Evolutionary conservation across 129 eudicot species (phyloP).

Genomic region (Gnaphalium uliginosum): DNA sequence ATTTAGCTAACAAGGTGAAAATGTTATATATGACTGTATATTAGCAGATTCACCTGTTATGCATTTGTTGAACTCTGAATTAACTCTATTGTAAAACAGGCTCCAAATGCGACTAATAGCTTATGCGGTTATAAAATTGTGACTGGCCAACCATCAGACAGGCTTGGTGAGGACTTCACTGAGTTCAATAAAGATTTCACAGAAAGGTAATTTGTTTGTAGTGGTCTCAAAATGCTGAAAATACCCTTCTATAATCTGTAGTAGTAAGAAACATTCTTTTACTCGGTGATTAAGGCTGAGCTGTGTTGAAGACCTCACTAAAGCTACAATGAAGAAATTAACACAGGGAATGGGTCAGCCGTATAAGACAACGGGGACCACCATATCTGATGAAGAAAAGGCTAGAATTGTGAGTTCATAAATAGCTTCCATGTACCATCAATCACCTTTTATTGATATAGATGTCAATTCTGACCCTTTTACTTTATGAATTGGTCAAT

Average conservation of each 20-base stretch:
- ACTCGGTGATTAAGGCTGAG: slow-evolving; percentile 50
- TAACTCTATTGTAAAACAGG: slow-evolving; percentile 45
- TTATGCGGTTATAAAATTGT: slow-evolving; percentile 93
- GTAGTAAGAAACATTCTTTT: slow-evolving; percentile 28
- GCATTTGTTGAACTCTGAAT: slow-evolving; percentile 3
- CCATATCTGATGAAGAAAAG: slow-evolving; percentile 74
- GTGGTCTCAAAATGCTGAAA: slow-evolving; percentile 14
- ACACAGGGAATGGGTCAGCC: slow-evolving; percentile 89
- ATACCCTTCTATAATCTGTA: neutral
- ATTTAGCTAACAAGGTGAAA: slow-evolving; percentile 77
- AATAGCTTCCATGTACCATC: slow-evolving; percentile 27
- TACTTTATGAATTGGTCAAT: too few species aligned
- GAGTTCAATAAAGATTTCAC: slow-evolving; percentile 85
- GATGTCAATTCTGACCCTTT: neutral
- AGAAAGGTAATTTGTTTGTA: slow-evolving; percentile 58
- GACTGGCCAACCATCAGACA: slow-evolving; percentile 98
- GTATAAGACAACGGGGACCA: slow-evolving; percentile 62
- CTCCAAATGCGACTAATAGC: slow-evolving; percentile 93
- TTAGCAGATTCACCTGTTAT: neutral
- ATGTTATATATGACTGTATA: neutral
- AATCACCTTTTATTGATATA: slow-evolving; percentile 18
- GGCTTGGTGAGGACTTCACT: slow-evolving; percentile 96
- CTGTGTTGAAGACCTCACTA: slow-evolving; percentile 80
- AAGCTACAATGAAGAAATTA: slow-evolving; percentile 76
- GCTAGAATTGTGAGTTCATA: slow-evolving; percentile 65